Evolutionary conservation across 1,284 basidiomycete genomes (phyloP).

Genomic region (Fomitiporia mediterranea): DNA sequence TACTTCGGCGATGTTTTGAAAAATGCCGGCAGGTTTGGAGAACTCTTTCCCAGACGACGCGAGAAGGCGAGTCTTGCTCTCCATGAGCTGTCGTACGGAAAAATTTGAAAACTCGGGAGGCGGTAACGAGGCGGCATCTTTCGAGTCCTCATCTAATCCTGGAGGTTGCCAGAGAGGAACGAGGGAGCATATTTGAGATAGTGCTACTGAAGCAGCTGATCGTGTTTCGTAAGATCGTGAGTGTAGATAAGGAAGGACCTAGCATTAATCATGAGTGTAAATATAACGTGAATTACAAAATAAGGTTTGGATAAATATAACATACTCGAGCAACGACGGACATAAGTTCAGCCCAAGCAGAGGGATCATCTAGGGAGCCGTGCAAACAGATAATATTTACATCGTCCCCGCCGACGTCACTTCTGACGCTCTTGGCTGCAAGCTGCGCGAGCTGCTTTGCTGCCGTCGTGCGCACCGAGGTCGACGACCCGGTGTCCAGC

Average conservation of each 20-base stretch:
- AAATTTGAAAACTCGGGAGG: constrained; percentile 64
- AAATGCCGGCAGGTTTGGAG: constrained; percentile 60
- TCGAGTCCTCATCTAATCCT: constrained; percentile 27
- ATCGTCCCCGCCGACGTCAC: constrained; percentile 78
- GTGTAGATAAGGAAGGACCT: constrained; percentile 86
- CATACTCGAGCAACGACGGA: constrained; percentile 75
- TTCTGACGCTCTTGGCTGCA: constrained; percentile 75
- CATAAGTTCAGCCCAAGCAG: constrained; percentile 78
- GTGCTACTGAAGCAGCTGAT: constrained; percentile 76
- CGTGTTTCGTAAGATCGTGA: constrained; percentile 87
- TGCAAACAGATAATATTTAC: constrained; percentile 59
- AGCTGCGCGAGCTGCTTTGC: constrained; percentile 91
- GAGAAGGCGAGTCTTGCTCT: constrained; percentile 71
- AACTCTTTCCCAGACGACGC: constrained; percentile 90
- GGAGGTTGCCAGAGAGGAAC: constrained; percentile 79
- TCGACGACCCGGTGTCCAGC: constrained; percentile 86
- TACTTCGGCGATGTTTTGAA: constrained; percentile 66
- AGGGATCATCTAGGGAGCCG: constrained; percentile 53
- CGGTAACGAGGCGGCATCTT: constrained; percentile 28
- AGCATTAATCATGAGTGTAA: too few relatives aligned
- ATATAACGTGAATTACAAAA: too few relatives aligned
- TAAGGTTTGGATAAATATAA: constrained; percentile 15
- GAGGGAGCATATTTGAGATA: constrained; percentile 81
- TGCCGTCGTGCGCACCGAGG: constrained; percentile 82
- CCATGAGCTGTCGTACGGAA: constrained; percentile 71